Conservation (phyloP, 1,284 basidiomycete species). For the Trichosporon ovoides region DNA sequence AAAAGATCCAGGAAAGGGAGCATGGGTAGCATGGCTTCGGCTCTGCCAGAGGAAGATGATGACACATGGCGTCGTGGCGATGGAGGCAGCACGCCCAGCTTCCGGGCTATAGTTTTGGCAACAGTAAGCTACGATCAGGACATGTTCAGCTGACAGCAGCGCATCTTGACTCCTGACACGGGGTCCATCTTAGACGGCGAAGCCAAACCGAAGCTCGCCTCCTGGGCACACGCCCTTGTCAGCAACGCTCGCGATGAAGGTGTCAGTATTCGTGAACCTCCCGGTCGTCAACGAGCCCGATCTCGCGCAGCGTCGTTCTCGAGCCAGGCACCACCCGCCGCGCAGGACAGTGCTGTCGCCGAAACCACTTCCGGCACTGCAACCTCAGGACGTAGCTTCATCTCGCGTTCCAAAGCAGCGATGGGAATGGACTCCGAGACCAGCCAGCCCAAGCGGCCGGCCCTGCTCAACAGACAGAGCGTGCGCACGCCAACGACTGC, state of each 20-base stretch:
- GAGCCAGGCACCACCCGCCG: slow-evolving; percentile 39
- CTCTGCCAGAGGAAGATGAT: slow-evolving; percentile 26
- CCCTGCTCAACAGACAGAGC: slow-evolving; percentile 31
- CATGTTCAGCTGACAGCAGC: slow-evolving; percentile 27
- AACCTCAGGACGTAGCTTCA: not conserved
- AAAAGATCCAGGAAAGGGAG: slow-evolving; percentile 13
- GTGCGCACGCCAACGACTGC: slow-evolving; percentile 37
- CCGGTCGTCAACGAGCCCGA: slow-evolving; percentile 21
- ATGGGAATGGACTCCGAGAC: slow-evolving; percentile 8
- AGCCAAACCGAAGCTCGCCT: slow-evolving; percentile 59
- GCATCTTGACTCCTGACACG: slow-evolving; percentile 77
- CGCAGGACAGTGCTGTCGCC: not conserved
- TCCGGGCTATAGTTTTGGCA: slow-evolving; percentile 43
- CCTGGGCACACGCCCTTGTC: slow-evolving; percentile 66
- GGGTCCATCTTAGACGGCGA: slow-evolving; percentile 66
- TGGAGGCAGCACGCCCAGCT: slow-evolving; percentile 41
- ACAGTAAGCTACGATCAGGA: slow-evolving; percentile 31
- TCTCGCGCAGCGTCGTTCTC: slow-evolving; percentile 40
- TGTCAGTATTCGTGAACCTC: slow-evolving; percentile 51
- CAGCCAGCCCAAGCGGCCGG: slow-evolving; percentile 48
- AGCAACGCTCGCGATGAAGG: slow-evolving; percentile 65
- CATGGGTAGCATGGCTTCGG: slow-evolving; percentile 7
- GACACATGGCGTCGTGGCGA: slow-evolving; percentile 42
- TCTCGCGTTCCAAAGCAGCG: not conserved
- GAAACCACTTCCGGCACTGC: not conserved